phyloP scores from a whole-genome alignment of 139 green algal genomes.

The Asterochloris erici region DNA sequence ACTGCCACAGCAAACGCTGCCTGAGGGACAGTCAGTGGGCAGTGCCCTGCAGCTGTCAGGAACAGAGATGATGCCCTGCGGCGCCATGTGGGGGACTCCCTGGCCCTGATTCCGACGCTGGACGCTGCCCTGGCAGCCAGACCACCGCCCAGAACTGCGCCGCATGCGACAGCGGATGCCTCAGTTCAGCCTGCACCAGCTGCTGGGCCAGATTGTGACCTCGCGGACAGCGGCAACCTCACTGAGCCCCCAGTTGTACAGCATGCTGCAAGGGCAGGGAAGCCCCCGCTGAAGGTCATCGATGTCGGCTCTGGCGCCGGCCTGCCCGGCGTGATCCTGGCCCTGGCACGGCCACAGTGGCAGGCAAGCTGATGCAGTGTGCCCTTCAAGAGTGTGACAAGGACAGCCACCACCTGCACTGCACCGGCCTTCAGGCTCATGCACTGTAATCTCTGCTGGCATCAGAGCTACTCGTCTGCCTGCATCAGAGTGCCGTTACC shows the following conservation, averaged over 20 bases:
- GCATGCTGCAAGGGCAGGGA: background rate
- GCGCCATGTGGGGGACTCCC: constrained; percentile 72
- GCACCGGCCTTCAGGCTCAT: no score
- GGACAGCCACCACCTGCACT: no score
- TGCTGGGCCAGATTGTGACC: background rate
- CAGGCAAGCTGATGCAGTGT: constrained; percentile 5
- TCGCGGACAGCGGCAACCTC: no score
- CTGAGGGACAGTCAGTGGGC: no score
- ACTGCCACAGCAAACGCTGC: background rate
- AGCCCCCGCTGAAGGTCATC: constrained; percentile 45
- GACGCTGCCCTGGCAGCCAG: constrained; percentile 24
- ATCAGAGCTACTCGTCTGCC: no score
- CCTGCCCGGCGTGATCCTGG: constrained; percentile 83
- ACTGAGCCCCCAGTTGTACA: background rate
- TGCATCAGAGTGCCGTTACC: no score
- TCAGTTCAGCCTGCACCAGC: constrained; percentile 6
- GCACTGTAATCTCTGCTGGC: no score
- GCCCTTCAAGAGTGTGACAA: background rate
- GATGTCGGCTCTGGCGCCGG: constrained; percentile 90
- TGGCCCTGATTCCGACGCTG: constrained; percentile 74
- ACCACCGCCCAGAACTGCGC: no score
- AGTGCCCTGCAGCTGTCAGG: constrained; percentile 44
- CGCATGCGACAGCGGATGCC: background rate
- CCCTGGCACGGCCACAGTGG: constrained; percentile 71
- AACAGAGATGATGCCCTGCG: constrained; percentile 50